Conservation (phyloP, 2,329 filamentous ascomycete genomes). For the Curvularia sp. region DNA sequence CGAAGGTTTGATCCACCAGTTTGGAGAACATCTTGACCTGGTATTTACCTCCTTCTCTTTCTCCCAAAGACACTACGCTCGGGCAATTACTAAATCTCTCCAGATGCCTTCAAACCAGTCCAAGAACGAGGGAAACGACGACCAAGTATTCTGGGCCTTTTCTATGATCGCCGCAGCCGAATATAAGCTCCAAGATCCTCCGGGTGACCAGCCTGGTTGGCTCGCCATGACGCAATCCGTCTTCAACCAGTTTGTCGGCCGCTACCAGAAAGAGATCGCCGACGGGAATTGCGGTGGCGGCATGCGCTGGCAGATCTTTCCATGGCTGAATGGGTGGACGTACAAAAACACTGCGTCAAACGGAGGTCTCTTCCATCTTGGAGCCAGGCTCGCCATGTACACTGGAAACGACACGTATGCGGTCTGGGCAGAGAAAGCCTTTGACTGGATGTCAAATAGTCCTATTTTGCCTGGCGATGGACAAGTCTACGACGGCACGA, state of each 20-base stretch:
- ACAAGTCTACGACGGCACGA: constrained; percentile 41
- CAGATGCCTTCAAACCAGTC: constrained; percentile 48
- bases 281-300: constrained; percentile 44
- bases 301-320: constrained; percentile 50
- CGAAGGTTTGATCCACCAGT: constrained; percentile 53
- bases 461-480: constrained; percentile 37
- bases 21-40: constrained; percentile 41
- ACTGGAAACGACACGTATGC: constrained; percentile 50
- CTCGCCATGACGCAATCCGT: constrained; percentile 54
- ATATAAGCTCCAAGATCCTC: constrained; percentile 55
- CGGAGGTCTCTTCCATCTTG: constrained; percentile 50
- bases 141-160: constrained; percentile 66
- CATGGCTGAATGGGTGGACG: constrained; percentile 45
- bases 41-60: constrained; percentile 18
- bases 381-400: constrained; percentile 48
- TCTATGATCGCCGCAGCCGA: constrained; percentile 65
- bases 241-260: constrained; percentile 48
- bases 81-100: constrained; percentile 3
- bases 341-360: constrained; percentile 53
- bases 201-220: constrained; percentile 52
- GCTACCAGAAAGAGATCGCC: constrained; percentile 40
- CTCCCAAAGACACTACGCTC: not conserved
- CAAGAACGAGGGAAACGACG: constrained; percentile 61
- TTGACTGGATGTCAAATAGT: constrained; percentile 45
- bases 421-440: constrained; percentile 46